Percentiles rank a stretch among this genome's conserved stretches.
Evolutionary conservation across 2,329 filamentous ascomycete species (phyloP).

Genomic region (Colletotrichum somersetense): DNA sequence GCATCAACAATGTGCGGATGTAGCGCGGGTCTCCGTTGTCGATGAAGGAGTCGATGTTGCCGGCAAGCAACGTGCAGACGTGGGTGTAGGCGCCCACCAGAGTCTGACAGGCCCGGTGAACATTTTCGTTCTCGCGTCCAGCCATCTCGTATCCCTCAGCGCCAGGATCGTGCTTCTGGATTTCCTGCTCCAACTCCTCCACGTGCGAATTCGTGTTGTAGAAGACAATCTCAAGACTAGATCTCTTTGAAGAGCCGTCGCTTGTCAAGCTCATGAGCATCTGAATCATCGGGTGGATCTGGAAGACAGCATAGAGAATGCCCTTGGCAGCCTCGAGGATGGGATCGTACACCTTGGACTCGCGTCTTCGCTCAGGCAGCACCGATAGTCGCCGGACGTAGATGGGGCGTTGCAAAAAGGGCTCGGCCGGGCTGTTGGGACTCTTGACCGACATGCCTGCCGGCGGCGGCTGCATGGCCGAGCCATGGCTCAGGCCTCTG

Average conservation of each 20-base stretch:
- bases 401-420: slow-evolving; percentile 68
- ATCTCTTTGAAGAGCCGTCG: slow-evolving; percentile 71
- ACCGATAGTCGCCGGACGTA: slow-evolving; percentile 74
- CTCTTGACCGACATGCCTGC: slow-evolving; percentile 58
- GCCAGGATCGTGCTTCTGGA: slow-evolving; percentile 70
- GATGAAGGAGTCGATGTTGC: slow-evolving; percentile 74
- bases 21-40: slow-evolving; percentile 76
- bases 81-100: slow-evolving; percentile 75
- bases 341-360: slow-evolving; percentile 71
- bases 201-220: slow-evolving; percentile 77
- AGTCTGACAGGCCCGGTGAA: slow-evolving; percentile 73
- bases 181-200: slow-evolving; percentile 74
- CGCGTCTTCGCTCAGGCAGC: slow-evolving; percentile 72
- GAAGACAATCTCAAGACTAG: slow-evolving; percentile 75
- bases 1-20: slow-evolving; percentile 72
- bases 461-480: slow-evolving; percentile 71
- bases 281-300: slow-evolving; percentile 77
- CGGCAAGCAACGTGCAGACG: slow-evolving; percentile 70
- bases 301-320: slow-evolving; percentile 75
- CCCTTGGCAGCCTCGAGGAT: slow-evolving; percentile 75
- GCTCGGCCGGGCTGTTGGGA: slow-evolving; percentile 71
- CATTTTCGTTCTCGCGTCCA: slow-evolving; percentile 71
- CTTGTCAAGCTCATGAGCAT: slow-evolving; percentile 72
- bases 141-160: slow-evolving; percentile 63
- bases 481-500: slow-evolving; percentile 76